Conservation (phyloP, 345 rosid species). For the Eucalyptus grandis region DNA sequence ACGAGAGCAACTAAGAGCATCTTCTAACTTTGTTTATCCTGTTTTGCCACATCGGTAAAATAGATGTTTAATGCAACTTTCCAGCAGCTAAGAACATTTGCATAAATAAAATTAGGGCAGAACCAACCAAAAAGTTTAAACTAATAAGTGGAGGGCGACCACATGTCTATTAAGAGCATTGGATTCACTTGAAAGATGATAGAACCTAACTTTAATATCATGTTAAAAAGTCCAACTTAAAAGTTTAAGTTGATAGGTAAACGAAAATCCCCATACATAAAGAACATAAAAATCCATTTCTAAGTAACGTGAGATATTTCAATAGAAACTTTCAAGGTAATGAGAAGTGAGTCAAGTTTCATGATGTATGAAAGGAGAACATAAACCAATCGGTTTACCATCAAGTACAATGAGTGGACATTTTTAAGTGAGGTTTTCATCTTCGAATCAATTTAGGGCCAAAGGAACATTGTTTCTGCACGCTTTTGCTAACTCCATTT, state of each 20-base stretch:
- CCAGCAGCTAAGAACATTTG: background rate
- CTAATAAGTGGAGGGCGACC: accelerated
- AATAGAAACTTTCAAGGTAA: background rate
- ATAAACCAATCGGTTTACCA: background rate
- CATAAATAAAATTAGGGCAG: background rate
- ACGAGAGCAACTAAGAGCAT: background rate
- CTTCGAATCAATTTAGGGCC: background rate
- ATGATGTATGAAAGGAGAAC: background rate
- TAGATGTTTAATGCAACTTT: background rate
- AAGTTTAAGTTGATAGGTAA: background rate
- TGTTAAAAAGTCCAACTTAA: background rate
- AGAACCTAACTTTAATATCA: accelerated
- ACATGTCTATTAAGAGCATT: background rate
- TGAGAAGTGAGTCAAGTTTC: background rate
- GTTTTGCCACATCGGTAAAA: background rate
- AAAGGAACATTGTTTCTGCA: background rate
- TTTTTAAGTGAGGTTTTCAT: background rate
- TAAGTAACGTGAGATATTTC: background rate
- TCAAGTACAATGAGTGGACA: background rate
- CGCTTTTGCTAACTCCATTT: background rate
- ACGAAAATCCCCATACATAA: accelerated
- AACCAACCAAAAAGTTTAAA: background rate
- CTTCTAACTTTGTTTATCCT: background rate
- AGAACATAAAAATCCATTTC: background rate
- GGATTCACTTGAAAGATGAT: accelerated